Evolutionary conservation across 768 basidiomycete species (phyloP).

Genomic region (Auriculariales sp.): DNA sequence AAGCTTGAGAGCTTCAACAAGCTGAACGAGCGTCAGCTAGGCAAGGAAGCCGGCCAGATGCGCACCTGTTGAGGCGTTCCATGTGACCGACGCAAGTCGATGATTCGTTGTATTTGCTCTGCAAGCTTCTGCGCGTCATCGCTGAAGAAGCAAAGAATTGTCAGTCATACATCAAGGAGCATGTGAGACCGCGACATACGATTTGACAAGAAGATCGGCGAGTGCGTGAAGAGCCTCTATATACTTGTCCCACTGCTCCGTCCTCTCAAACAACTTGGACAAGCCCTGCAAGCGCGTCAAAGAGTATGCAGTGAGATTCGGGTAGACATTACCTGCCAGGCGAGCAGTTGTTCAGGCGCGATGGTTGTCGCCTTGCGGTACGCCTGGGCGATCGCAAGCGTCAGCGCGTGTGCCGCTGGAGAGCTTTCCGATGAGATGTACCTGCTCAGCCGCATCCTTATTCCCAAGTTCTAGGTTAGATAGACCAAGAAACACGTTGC

Average conservation of each 20-base stretch:
- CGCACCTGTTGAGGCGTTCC: slow-evolving; percentile 47
- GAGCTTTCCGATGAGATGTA: slow-evolving; percentile 24
- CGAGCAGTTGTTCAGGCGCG: slow-evolving; percentile 57
- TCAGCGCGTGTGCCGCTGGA: slow-evolving; percentile 9
- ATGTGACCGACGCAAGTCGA: slow-evolving; percentile 44
- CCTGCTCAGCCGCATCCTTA: slow-evolving; percentile 68
- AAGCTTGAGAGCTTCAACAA: slow-evolving; percentile 49
- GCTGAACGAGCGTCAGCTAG: slow-evolving; percentile 22
- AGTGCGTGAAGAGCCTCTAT: slow-evolving; percentile 37
- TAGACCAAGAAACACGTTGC: slow-evolving; percentile 75
- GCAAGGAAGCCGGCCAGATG: neutral
- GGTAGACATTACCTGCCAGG: slow-evolving; percentile 57
- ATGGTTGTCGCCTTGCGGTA: slow-evolving; percentile 64
- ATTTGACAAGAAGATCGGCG: slow-evolving; percentile 40
- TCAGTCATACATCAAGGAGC: neutral
- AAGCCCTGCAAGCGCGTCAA: slow-evolving; percentile 39
- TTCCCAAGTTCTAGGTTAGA: slow-evolving; percentile 65
- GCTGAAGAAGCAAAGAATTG: slow-evolving; percentile 25
- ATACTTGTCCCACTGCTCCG: slow-evolving; percentile 41
- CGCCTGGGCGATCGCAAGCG: slow-evolving; percentile 20
- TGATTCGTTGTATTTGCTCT: slow-evolving; percentile 62
- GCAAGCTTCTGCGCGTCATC: slow-evolving; percentile 68
- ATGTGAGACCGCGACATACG: slow-evolving; percentile 25
- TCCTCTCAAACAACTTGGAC: slow-evolving; percentile 54
- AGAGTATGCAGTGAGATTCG: slow-evolving; percentile 9